Evolutionary conservation across 2,329 filamentous ascomycete genomes (phyloP).

Genomic region (Fusarium sambucinum): DNA sequence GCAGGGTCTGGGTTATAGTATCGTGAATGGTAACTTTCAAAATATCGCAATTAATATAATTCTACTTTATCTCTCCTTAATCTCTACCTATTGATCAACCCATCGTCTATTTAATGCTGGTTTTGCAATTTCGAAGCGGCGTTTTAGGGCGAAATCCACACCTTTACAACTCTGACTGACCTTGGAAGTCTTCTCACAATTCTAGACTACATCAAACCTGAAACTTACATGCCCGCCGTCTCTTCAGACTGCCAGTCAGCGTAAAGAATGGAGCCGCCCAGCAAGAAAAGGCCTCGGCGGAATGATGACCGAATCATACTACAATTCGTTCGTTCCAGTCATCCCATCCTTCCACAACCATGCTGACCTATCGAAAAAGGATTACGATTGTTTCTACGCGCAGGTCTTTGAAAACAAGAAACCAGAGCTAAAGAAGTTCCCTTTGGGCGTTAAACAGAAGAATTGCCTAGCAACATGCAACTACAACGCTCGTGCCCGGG

Average conservation of each 20-base stretch:
- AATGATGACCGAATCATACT: constrained; percentile 78
- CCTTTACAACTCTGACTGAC: not conserved
- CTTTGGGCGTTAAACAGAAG: constrained; percentile 91
- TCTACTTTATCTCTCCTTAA: not conserved
- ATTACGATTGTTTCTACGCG: constrained; percentile 95
- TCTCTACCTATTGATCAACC: not conserved
- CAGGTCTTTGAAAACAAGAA: constrained; percentile 87
- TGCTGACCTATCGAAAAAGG: constrained; percentile 56
- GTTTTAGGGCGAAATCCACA: not conserved
- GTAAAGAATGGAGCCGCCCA: constrained; percentile 49
- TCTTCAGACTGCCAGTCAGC: constrained; percentile 1
- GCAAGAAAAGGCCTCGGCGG: constrained; percentile 56
- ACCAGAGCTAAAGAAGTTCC: constrained; percentile 76
- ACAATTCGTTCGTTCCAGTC: constrained; percentile 76
- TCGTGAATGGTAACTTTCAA: not conserved
- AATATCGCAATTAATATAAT: not conserved
- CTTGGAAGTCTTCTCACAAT: not conserved
- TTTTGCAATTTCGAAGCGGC: not conserved
- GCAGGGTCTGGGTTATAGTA: not conserved
- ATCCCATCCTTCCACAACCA: not conserved
- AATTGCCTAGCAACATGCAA: constrained; percentile 95
- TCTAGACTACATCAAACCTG: constrained; percentile 18
- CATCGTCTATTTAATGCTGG: not conserved
- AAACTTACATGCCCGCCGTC: constrained; percentile 24
- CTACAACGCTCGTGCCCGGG: constrained; percentile 84